phyloP scores from a whole-genome alignment of 345 rosid genomes.

The Cardamine chenopodiifolia region DNA sequence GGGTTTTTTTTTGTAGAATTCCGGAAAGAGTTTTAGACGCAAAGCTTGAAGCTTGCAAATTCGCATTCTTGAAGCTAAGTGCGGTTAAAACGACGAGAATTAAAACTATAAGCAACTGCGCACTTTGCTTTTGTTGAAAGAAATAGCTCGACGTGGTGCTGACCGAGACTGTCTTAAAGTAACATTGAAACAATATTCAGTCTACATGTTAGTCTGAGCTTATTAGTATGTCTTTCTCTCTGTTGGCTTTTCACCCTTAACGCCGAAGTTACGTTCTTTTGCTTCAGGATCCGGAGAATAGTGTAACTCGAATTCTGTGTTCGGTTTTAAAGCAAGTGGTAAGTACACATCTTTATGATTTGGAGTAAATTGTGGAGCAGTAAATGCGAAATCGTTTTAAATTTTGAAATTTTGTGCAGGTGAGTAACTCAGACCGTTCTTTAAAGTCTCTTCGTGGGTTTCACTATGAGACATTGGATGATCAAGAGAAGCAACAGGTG shows the following conservation, averaged over 20 bases:
- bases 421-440: conserved; percentile 43
- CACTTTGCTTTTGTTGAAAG: conserved; percentile 47
- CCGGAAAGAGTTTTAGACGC: conserved; percentile 45
- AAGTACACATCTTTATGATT: conserved; percentile 8
- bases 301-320: conserved; percentile 47
- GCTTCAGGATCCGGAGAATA: conserved; percentile 47
- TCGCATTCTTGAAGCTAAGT: conserved; percentile 45
- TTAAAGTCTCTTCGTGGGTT: conserved; percentile 41
- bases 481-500: conserved; percentile 40
- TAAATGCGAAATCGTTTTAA: background rate
- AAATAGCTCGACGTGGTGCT: conserved; percentile 48
- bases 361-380: background rate
- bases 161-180: conserved; percentile 46
- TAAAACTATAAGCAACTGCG: conserved; percentile 48
- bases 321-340: conserved; percentile 49
- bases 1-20: conserved; percentile 33
- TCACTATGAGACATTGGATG: conserved; percentile 43
- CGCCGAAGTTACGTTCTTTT: conserved; percentile 18
- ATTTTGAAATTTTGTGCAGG: conserved; percentile 21
- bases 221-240: background rate
- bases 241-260: background rate
- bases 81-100: conserved; percentile 44
- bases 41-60: conserved; percentile 49
- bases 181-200: conserved; percentile 3
- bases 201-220: conserved; percentile 29